These are phyloP conservation scores for Suhomyces tanzawaensis DNA, from an alignment of 805 yeast species.

Conservation along the genomic window DNA sequence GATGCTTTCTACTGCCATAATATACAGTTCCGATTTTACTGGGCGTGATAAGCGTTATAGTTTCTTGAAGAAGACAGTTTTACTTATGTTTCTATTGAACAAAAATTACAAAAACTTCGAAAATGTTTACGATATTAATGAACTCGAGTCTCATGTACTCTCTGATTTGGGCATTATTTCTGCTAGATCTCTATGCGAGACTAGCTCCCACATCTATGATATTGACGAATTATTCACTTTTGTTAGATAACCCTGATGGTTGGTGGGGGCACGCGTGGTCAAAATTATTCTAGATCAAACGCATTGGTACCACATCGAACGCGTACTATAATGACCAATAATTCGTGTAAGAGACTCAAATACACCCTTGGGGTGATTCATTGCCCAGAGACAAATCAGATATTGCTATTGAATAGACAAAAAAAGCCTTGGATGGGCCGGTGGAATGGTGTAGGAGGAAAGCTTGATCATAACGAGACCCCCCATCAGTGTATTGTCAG, in stretches of 20 bases:
- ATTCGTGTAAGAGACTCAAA: slow-evolving; percentile 6
- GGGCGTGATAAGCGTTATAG: slow-evolving; percentile 4
- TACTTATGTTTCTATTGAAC: slow-evolving; percentile 18
- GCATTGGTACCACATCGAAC: background rate
- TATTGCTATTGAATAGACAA: slow-evolving; percentile 38
- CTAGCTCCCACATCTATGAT: background rate
- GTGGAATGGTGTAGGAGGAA: slow-evolving; percentile 50
- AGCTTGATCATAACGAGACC: slow-evolving; percentile 32
- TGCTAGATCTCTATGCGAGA: background rate
- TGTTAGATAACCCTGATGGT: background rate
- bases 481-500: slow-evolving; percentile 40
- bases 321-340: background rate
- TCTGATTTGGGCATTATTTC: background rate
- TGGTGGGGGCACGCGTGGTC: background rate
- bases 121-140: slow-evolving; percentile 7
- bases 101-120: slow-evolving; percentile 17
- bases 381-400: slow-evolving; percentile 28
- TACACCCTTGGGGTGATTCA: slow-evolving; percentile 28
- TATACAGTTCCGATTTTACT: slow-evolving; percentile 11
- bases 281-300: too few species aligned
- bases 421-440: slow-evolving; percentile 48
- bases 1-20: slow-evolving; percentile 19
- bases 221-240: background rate
- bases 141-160: background rate
- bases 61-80: slow-evolving; percentile 15